phyloP scores from a whole-genome alignment of 139 green algal species.

The Klebsormidium nitens region DNA sequence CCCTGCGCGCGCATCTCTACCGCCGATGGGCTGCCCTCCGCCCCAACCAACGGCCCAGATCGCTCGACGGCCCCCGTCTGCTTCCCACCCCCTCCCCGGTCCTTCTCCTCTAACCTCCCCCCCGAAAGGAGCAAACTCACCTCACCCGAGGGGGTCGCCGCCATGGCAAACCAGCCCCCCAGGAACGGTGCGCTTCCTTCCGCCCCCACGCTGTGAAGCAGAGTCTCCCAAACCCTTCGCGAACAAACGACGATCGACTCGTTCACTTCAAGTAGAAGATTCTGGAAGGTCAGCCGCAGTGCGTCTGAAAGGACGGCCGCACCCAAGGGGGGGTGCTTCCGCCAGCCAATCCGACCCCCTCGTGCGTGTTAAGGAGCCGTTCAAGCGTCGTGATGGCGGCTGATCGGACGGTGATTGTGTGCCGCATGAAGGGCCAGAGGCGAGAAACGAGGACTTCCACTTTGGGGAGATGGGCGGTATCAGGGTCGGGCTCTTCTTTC shows the following conservation, averaged over 20 bases:
- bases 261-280: constrained; percentile 66
- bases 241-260: constrained; percentile 41
- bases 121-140: constrained; percentile 7
- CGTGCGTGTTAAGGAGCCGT: constrained; percentile 7
- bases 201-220: constrained; percentile 44
- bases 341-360: background rate
- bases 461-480: background rate
- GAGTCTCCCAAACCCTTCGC: constrained; percentile 53
- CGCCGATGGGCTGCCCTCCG: background rate
- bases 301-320: constrained; percentile 39
- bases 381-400: constrained; percentile 48
- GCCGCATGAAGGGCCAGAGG: constrained; percentile 74
- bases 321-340: constrained; percentile 37
- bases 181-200: constrained; percentile 11
- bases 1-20: background rate
- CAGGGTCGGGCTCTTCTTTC: background rate
- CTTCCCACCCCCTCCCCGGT: background rate
- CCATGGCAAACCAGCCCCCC: constrained; percentile 37
- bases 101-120: constrained; percentile 1
- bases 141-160: constrained; percentile 46
- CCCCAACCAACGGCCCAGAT: background rate
- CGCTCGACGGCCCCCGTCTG: background rate
- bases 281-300: constrained; percentile 66
- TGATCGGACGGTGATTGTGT: constrained; percentile 69
- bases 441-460: constrained; percentile 47